Evolutionary conservation across 116 monocot genomes (phyloP).

Genomic region (Cymodocea nodosa): DNA sequence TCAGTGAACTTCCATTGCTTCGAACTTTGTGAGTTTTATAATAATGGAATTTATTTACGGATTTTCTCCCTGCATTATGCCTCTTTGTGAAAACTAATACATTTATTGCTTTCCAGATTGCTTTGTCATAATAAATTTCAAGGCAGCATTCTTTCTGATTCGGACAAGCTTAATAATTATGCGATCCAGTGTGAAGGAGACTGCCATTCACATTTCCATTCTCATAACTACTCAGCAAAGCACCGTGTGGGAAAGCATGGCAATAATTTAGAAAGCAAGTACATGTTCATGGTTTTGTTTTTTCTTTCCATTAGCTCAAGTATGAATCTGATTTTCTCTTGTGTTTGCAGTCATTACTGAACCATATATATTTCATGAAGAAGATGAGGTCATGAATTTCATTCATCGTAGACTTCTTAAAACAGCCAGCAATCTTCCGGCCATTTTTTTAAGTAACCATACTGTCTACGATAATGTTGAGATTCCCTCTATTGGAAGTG

Average conservation of each 20-base stretch:
- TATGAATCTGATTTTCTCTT: constrained; percentile 1
- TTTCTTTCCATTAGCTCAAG: neutral
- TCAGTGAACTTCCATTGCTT: constrained; percentile 43
- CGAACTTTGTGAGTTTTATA: constrained; percentile 4
- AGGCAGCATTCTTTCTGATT: neutral
- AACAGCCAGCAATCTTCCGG: constrained; percentile 45
- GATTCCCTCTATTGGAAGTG: constrained; percentile 56
- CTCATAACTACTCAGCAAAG: neutral
- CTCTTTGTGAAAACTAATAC: neutral
- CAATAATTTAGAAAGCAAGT: constrained; percentile 21
- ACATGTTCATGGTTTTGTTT: neutral
- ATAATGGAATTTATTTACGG: no score
- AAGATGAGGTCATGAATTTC: constrained; percentile 12
- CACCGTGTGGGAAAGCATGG: constrained; percentile 4
- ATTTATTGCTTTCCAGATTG: constrained; percentile 1
- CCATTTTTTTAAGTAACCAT: constrained; percentile 20
- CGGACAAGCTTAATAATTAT: constrained; percentile 17
- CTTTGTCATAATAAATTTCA: constrained; percentile 10
- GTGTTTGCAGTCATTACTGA: constrained; percentile 11
- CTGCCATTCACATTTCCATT: neutral
- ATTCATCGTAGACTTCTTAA: constrained; percentile 45
- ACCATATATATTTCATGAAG: constrained; percentile 12
- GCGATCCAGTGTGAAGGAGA: neutral
- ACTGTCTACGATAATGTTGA: constrained; percentile 8
- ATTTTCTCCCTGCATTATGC: neutral